These are phyloP conservation scores for Emergomyces pasteurianus DNA, from an alignment of 2,329 filamentous ascomycete species.

Conservation along the genomic window DNA sequence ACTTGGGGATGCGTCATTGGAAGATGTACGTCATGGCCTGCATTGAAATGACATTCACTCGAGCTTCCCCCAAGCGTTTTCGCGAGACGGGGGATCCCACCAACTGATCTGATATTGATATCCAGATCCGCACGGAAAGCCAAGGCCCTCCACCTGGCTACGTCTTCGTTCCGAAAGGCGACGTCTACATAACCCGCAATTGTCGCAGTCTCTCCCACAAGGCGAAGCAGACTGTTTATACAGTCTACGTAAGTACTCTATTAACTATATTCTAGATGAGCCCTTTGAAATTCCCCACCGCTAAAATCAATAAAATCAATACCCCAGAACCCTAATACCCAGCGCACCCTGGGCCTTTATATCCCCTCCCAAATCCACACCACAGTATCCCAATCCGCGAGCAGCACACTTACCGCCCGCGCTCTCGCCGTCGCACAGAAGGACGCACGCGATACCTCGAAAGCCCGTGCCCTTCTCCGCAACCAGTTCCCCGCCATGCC, in stretches of 20 bases:
- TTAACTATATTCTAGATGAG: neutral
- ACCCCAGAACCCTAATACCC: constrained; percentile 20
- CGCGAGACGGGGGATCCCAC: neutral
- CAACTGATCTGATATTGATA: neutral
- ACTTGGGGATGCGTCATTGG: neutral
- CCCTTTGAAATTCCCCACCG: neutral
- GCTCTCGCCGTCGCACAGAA: constrained; percentile 27
- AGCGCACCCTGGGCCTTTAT: constrained; percentile 30
- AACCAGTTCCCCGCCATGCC: constrained; percentile 30
- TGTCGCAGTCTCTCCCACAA: constrained; percentile 28
- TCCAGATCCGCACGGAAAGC: constrained; percentile 22
- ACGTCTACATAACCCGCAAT: constrained; percentile 33
- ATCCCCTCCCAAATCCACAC: constrained; percentile 29
- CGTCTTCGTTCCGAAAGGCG: constrained; percentile 31
- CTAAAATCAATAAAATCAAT: neutral
- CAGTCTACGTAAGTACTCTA: constrained; percentile 24
- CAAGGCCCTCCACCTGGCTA: constrained; percentile 22
- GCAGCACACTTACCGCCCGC: constrained; percentile 29
- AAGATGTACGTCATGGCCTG: neutral
- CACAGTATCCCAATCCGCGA: constrained; percentile 27
- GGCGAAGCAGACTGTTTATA: constrained; percentile 20
- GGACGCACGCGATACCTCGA: constrained; percentile 20
- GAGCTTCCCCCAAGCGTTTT: neutral
- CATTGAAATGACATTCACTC: neutral
- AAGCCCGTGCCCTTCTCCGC: constrained; percentile 17